Base-by-base conservation (phyloP, 2,329 filamentous ascomycete species). In the Nigrospora osmanthi region DNA sequence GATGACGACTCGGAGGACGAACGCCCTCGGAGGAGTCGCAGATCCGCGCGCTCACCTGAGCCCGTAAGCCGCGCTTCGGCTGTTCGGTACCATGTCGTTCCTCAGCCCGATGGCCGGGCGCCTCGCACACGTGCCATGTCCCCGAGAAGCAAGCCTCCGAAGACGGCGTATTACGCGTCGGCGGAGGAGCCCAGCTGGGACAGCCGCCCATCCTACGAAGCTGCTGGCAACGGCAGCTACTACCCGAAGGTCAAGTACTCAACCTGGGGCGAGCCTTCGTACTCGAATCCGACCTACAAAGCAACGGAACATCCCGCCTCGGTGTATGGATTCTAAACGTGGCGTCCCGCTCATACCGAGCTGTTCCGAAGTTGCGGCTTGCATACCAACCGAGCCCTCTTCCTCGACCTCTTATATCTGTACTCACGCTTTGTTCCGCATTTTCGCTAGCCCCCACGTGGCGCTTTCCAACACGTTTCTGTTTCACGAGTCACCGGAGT, bases 1-100 rank as follows among this genome's bases (percentile, higher is more conserved):
- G 43, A 46, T 10, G 47, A 48, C 13, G 47, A 46, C 14, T 48
- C 47, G 4, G 47, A 46, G 23, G 47, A 48, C 11, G 47, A 48
- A 1, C 17, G 23, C 11, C 37, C 34, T 16, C 42, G 47, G 13
- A 43, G 44, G 19, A 19, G 23, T 3, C 32, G 36, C 6, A 46
- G 47, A 31, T n/a, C n/a, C n/a, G 31, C 33, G 28, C 43, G 34
- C 14, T 48, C 47, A 15, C 47, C 47, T 6, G 47, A 48, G n/a
- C 36, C 32, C 15, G 6, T 14, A 7, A 15, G 19, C 11, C 43
- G 23, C 23, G 10, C 23, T 28, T 28, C 23, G 23, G 23, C 23
- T 6, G 23, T 28, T 7, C 23, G 23, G 23, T 28, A 28, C 23
- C 4, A 28, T 28, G 23, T 28, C 7, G 23, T 28, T 28, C 23